Base-by-base conservation (phyloP, 306 rosid species). In the Malus orientalis region DNA sequence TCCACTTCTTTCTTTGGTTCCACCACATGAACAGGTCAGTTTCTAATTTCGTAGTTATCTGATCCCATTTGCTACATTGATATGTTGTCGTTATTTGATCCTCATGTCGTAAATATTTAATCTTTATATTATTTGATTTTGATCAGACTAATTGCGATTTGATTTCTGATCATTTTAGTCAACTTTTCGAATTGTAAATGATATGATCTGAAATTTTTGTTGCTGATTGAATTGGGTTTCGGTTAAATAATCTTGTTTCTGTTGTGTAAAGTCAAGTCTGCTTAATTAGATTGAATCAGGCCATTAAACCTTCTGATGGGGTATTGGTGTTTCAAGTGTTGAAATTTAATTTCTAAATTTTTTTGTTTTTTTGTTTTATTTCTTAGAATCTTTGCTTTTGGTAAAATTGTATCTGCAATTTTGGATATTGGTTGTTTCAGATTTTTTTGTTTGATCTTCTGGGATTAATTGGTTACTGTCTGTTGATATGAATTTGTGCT, bases 21-120 rank as follows among this genome's bases (percentile, higher is more conserved):
- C 67, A 49, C 10, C 81, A 27, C 78, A 58, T 63, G 80, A 63
- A 44, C 86, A 86, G 88, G 85, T 86, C 67, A 76, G 74, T 27
- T 61, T 86, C 80, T 67, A 54, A 72, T 61, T 68, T 54, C 65
- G 54, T 60, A 0, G 18, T 19, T 27, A 4, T 6, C 54, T 4
- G 54, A 49, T 16, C 54, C 19, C 2, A 15, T 14, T 49, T 38
- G 42, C 9, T 7, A 38, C 42, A 7, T 49, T 14, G 18, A 5
- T 49, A 49, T 1, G 19, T 49, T 49, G 54, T 49, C 53, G 5
- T 13, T 47, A 47, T 47, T 47, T 47, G 18, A 47, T 47, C 18
- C 2, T 5, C 6, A 15, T 49, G 54, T 4, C 8, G 19, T 49
- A 49, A 4, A 49, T 49, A 49, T 49, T 14, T 47, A 5, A 47